Base-by-base conservation (phyloP, 108 stramenopile genomes). In the Nitzschia inconspicua region DNA sequence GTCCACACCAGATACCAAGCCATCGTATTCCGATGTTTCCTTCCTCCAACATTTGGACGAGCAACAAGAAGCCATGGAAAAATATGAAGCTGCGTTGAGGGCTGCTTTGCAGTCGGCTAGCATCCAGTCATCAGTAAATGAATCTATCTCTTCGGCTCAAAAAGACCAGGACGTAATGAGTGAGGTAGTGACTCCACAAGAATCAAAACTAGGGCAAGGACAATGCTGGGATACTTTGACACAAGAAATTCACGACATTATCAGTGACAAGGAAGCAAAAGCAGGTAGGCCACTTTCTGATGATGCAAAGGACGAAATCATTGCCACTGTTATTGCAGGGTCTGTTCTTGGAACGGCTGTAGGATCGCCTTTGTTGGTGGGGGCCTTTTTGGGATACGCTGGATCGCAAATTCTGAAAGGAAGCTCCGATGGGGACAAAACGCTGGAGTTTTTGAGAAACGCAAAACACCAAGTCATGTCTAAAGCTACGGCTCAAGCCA, bases 251-350 rank as follows among this genome's bases (percentile, higher is more conserved):
- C 20, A 10, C 18, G 2, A 18, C 10, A 29, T 22, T 18, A 54
- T 54, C 19, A 35, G 37, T 18, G 24, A 0, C 8, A 35, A 32
- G 2, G 53, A 54, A 54, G 9, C 16, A 9, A 54, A 54, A 23
- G 7, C 25, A 13, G 53, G 53, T 5, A 30, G 11, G 32, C 53
- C 53, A 31, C 25, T 54, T 23, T 34, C 31, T 0, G 53, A 32
- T 20, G 53, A 32, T 0, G 34, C 32, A 3, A 54, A 54, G 34
- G 53, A 35, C 23, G 53, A 54, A 32, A 60, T 60, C 19, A 46
- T 60, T 10, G 60, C 41, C 22, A 60, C 60, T 29, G 60, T 46
- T 46, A 6, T 60, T 0, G 60, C 60, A 18, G 60, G 60, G 32
- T 60, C 60, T 0, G 60, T 34, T n/a, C 7, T 60, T 3, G 60